Evolutionary conservation across 371 early-diverging fungal species (phyloP).

Genomic region (Ordospora pajunii): DNA sequence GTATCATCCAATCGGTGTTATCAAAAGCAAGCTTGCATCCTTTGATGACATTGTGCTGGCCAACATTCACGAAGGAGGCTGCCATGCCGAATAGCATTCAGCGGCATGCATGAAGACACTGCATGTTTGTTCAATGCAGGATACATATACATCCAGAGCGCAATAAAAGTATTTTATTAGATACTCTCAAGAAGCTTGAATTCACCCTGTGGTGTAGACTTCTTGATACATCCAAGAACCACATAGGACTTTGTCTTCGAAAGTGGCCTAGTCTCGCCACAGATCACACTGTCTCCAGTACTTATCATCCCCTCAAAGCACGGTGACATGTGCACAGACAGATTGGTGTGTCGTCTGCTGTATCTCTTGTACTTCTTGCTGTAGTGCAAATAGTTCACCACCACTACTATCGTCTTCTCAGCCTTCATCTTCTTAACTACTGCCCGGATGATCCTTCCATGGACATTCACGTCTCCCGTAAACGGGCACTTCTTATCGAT

Average conservation of each 20-base stretch:
- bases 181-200: conserved; percentile 31
- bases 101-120: too few relatives aligned
- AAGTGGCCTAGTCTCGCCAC: conserved; percentile 66
- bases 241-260: conserved; percentile 61
- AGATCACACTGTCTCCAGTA: conserved; percentile 82
- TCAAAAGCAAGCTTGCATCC: background rate
- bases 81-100: too few relatives aligned
- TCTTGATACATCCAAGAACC: conserved; percentile 51
- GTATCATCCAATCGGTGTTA: background rate
- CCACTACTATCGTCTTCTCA: conserved; percentile 91
- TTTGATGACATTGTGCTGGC: background rate
- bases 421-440: conserved; percentile 90
- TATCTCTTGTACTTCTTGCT: conserved; percentile 99
- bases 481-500: conserved; percentile 99
- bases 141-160: too few relatives aligned
- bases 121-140: too few relatives aligned
- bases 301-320: conserved; percentile 82
- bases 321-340: conserved; percentile 93
- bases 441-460: conserved; percentile 92
- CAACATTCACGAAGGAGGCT: background rate
- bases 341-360: conserved; percentile 99
- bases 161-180: conserved; percentile 25
- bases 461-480: conserved; percentile 90
- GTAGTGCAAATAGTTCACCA: conserved; percentile 97
- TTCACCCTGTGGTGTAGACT: conserved; percentile 6